Evolutionary conservation across 306 rosid genomes (phyloP).

Genomic region (Mimosa bimucronata): DNA sequence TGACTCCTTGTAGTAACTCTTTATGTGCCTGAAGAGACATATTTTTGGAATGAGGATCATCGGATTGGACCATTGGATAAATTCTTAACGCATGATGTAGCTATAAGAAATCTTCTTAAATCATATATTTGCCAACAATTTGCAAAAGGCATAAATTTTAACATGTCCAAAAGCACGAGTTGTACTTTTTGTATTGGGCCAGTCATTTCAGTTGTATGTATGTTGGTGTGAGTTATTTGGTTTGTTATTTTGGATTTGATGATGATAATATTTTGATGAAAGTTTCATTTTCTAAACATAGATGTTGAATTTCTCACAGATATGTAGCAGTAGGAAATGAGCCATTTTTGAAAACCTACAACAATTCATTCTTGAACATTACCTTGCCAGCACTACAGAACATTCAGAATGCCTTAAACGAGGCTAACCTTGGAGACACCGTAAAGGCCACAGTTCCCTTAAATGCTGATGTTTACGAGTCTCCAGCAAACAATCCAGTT

Average conservation of each 20-base stretch:
- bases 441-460: constrained; percentile 94
- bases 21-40: not conserved
- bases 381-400: constrained; percentile 91
- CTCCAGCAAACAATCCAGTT: constrained; percentile 58
- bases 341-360: constrained; percentile 84
- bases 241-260: constrained; percentile 6
- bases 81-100: not conserved
- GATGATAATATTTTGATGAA: not conserved
- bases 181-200: not conserved
- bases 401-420: constrained; percentile 88
- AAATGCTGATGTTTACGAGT: constrained; percentile 87
- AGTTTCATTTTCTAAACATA: constrained; percentile 20
- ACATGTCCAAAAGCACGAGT: not conserved
- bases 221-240: not conserved
- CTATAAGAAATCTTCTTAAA: not conserved
- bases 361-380: constrained; percentile 72
- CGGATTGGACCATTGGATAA: not conserved
- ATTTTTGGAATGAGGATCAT: not conserved
- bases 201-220: not conserved
- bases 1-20: not conserved
- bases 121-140: not conserved
- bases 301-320: constrained; percentile 47
- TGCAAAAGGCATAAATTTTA: not conserved
- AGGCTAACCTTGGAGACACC: constrained; percentile 68
- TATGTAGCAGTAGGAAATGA: constrained; percentile 98